Base-by-base conservation (phyloP, 306 rosid genomes). In the Lathyrus sativus region DNA sequence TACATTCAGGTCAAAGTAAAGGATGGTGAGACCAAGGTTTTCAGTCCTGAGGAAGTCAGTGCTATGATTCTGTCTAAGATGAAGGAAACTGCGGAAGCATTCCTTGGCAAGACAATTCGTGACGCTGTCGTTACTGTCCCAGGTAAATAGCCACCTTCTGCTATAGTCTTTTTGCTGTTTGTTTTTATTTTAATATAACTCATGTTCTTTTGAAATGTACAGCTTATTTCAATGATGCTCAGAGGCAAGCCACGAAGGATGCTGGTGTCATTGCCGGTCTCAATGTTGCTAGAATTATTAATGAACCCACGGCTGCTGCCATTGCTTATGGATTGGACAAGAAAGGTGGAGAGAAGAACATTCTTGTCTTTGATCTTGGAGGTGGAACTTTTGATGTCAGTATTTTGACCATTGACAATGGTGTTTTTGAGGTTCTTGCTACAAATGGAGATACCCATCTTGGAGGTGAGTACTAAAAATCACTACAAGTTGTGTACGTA, bases 181-280 rank as follows among this genome's bases (percentile, higher is more conserved):
- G 29, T 11, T 11, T 56, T 22, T 33, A 43, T 15, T 38, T 51
- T 59, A 62, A 33, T 11, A 56, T 54, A n/a, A 63, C 50, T 3
- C 39, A 5, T 33, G 67, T 31, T 73, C 3, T 17, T 50, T 29
- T 76, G 58, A 45, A 75, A 15, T 80, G 12, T 55, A 15, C 88
- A 92, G 97, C 99, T 42, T 95, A 95, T 85, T 95, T 95, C 74
- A 95, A 95, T 56, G 99, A 95, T 77, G 99, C 99, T 71, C 99
- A 95, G 86, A 88, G 99, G 83, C 97, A 95, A 80, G 99, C 97
- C 68, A 95, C 99, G 80, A 95, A 95, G 95, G 99, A 95, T 78
- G 99, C 99, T 0, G 97, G 99, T 71, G 79, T 86, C 61, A 95
- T 90, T 66, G 92, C 97, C 4, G 99, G 99, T 39, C 78, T 95